Base-by-base conservation (phyloP, 2,329 filamentous ascomycete genomes). In the Aspergillus fructus region DNA sequence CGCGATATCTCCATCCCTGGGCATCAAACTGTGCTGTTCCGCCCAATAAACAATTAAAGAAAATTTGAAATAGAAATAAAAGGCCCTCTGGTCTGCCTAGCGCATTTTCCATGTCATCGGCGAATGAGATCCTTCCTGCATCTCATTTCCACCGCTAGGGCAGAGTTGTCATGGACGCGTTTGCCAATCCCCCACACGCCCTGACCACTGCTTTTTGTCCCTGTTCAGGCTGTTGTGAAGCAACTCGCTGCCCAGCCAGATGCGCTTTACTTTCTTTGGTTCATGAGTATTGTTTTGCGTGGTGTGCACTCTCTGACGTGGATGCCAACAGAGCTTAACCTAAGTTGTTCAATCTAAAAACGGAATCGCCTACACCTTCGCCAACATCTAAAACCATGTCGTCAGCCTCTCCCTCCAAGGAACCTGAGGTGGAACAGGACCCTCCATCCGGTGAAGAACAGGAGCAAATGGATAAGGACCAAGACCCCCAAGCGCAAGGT, bases 341-440 rank as follows among this genome's bases (percentile, higher is more conserved):
- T 62, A 68, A 65, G 64, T 61, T 48, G 11, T 69, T 67, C 55
- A 61, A 62, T 69, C 69, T 69, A 68, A 69, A 73, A 71, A 65
- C 59, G 65, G 63, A 71, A 71, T 65, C 69, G 66, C 68, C 71
- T 68, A 65, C 67, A 65, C 66, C 59, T 67, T 64, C 65, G 65
- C 68, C 66, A 70, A 70, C 65, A 73, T 68, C 71, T 76, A 90
- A 91, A 94, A 87, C 84, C 81, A 89, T 97, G 93, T 96, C 93
- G 83, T 90, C 91, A 86, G 92, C 89, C 86, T 91, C 92, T 84
- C 91, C 92, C 83, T 88, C 90, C 74, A 94, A 96, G 85, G 91
- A 89, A 73, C 79, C 81, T 72, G 86, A 96, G 83, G 90, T 92
- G 84, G 93, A 96, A 84, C 89, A 89, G 84, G 88, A 86, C 85